Evolutionary conservation across 2,329 filamentous ascomycete species (phyloP), one percentile per base, ranked within the genome.

Genomic region (Metarhizium rileyi): DNA sequence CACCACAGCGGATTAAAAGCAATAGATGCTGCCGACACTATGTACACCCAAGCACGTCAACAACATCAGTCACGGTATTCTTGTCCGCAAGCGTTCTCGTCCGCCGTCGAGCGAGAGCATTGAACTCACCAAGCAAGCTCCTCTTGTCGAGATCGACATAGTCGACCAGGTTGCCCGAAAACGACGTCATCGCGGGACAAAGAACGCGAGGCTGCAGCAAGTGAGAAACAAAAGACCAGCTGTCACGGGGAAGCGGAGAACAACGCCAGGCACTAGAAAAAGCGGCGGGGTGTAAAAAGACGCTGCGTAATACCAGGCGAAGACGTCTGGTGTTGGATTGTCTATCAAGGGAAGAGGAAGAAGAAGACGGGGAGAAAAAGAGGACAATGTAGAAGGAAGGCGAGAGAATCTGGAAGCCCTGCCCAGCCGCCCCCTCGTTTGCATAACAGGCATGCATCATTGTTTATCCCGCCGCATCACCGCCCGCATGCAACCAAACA

Each of bases 1-100:
- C 93, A 98, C 70, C 96, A 97, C n/a, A 93, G 84, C 22, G 93
- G 93, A 70, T 98, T 98, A 71, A 98, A 97, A 45, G 84, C 78
- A 70, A 98, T 95, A 48, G 87, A 80, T 50, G 75, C 77, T 44
- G 84, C 87, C 58, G 89, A 87, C 58, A 93, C 90, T 95, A 51
- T 36, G 18, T 26, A 25, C 36, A 26, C 43, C 25, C 12, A 43
- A 16, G 18, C 28, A 43, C 45, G 42, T 27, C 43, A 26, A 33
- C 26, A 38, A 28, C n/a, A 45, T 53, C 51, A 53, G 50, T 47
- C 38, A 43, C 36, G 23, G n/a, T n/a, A 5, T 20, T 38, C 35
- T 20, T 20, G n/a, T 38, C 35, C 20, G 14, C 38, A 25, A 9
- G 10, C 12, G 6, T 42, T 23, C 22, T 23, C 38, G 18, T 5